Evolutionary conservation across 768 basidiomycete species (phyloP).

Genomic region (Pleurotus cornucopiae): DNA sequence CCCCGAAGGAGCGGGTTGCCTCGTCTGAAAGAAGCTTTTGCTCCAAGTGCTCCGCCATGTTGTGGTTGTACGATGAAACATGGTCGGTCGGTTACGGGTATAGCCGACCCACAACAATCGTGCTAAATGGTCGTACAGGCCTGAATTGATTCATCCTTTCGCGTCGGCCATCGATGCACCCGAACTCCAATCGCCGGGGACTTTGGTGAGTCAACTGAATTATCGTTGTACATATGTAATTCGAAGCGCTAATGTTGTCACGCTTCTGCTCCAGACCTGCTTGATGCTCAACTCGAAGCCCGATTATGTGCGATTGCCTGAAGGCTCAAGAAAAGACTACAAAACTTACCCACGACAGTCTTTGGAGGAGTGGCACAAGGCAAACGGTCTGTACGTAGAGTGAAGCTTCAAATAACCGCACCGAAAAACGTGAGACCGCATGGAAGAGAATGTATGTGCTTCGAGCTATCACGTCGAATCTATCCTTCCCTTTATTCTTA

Average conservation of each 20-base stretch:
- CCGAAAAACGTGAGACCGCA: too few species aligned
- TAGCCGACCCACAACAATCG: too few species aligned
- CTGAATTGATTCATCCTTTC: conserved; percentile 62
- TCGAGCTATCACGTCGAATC: too few species aligned
- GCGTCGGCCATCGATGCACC: conserved; percentile 64
- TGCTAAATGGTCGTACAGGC: conserved; percentile 31
- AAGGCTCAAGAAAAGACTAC: conserved; percentile 47
- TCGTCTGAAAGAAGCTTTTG: conserved; percentile 63
- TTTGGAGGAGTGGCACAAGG: conserved; percentile 60
- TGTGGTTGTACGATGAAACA: conserved; percentile 56
- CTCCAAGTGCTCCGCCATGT: conserved; percentile 58
- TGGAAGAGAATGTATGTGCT: too few species aligned
- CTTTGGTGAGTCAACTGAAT: conserved; percentile 36
- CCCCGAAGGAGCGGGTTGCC: conserved; percentile 39
- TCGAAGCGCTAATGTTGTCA: neutral
- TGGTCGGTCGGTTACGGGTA: conserved; percentile 34
- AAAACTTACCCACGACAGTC: conserved; percentile 39
- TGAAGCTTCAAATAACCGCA: conserved; percentile 6
- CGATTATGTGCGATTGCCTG: conserved; percentile 58
- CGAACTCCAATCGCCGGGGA: conserved; percentile 44
- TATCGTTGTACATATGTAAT: too few species aligned
- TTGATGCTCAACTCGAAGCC: conserved; percentile 48
- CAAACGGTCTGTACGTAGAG: conserved; percentile 36
- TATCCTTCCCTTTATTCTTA: too few species aligned
- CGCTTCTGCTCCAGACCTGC: conserved; percentile 32